These are phyloP conservation scores for Shiraia bambusicola DNA, from an alignment of 2,329 filamentous ascomycete species.

Conservation along the genomic window DNA sequence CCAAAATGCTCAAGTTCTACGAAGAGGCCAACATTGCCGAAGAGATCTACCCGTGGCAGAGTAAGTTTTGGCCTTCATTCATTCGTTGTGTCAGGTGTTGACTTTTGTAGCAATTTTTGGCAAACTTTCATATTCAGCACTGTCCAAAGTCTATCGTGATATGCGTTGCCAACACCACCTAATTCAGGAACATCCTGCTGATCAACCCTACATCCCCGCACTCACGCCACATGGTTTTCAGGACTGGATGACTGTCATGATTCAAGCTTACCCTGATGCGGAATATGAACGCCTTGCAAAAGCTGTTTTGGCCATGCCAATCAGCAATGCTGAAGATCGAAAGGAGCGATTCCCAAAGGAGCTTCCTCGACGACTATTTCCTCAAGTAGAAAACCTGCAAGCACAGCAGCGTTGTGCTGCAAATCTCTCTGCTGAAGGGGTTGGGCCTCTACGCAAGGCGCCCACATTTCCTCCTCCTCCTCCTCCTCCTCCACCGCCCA, in stretches of 20 bases:
- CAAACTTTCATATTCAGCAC: slow-evolving; percentile 42
- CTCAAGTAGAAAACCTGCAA: slow-evolving; percentile 57
- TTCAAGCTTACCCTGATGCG: slow-evolving; percentile 73
- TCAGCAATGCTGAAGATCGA: slow-evolving; percentile 64
- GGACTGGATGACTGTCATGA: slow-evolving; percentile 69
- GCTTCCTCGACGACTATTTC: slow-evolving; percentile 72
- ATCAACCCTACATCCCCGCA: slow-evolving; percentile 47
- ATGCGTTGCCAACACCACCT: slow-evolving; percentile 53
- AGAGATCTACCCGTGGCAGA: slow-evolving; percentile 69
- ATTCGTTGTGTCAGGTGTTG: slow-evolving; percentile 2
- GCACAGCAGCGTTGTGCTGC: slow-evolving; percentile 63
- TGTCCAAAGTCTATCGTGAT: slow-evolving; percentile 51
- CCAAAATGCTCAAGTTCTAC: slow-evolving; percentile 76
- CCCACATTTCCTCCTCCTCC: slow-evolving; percentile 41
- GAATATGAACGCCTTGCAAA: slow-evolving; percentile 71
- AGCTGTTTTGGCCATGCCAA: slow-evolving; percentile 69
- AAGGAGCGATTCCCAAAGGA: slow-evolving; percentile 78
- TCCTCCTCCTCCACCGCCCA: slow-evolving; percentile 40
- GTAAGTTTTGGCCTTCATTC: slow-evolving; percentile 48
- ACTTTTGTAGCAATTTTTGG: slow-evolving; percentile 45
- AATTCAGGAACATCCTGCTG: slow-evolving; percentile 47
- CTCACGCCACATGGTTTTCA: slow-evolving; percentile 52
- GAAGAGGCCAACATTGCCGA: slow-evolving; percentile 62
- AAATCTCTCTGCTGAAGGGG: slow-evolving; percentile 56
- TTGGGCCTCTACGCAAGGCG: slow-evolving; percentile 37